Base-by-base conservation (phyloP, 257 asterid species). In the Scutellaria minor region DNA sequence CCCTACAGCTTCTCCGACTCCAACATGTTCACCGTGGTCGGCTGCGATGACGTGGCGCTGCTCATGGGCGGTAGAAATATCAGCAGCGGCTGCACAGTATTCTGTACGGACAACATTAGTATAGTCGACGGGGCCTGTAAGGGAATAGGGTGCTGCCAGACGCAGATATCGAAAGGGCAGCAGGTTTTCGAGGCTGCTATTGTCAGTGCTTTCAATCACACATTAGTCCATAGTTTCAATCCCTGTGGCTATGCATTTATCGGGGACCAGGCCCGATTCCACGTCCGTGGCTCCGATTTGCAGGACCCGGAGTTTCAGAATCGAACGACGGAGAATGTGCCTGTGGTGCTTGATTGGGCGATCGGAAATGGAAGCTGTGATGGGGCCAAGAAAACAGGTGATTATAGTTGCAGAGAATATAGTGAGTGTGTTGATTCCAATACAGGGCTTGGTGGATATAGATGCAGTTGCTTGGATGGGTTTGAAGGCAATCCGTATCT, bases 41-140 rank as follows among this genome's bases (percentile, higher is more conserved):
- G 95, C 0, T 88, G 95, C 42, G 87, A 83, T 11, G 89, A 88
- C 2, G 2, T 64, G 2, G 68, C 74, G 0, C 0, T 76, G 15
- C 72, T 83, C 35, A 3, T 9, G 0, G 13, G 37, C 22, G 60
- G 22, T 4, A 68, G 67, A 1, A 57, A 77, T 40, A 83, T 71
- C 66, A 66, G 55, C 6, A 79, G 55, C 0, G 82, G 83, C 1
- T 84, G 90, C 15, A 3, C 67, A 0, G 67, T 89, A 1, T 0
- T 75, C 0, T 86, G 95, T 53, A 66, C 66, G 0, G 20, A 22
- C 15, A 70, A 54, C 0, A 66, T 8, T 4, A 31, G 5, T 4
- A 5, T 22, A 24, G 60, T 5, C 11, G 44, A 57, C 5, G 64
- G 64, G 9, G 0, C 7, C 9, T 57, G 64, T 4, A 4, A 11